Percentiles rank a stretch among this genome's conserved stretches.
These are phyloP conservation scores for Camellia lanceoleosa DNA, from an alignment of 148 eudicot species.

Conservation along the genomic window DNA sequence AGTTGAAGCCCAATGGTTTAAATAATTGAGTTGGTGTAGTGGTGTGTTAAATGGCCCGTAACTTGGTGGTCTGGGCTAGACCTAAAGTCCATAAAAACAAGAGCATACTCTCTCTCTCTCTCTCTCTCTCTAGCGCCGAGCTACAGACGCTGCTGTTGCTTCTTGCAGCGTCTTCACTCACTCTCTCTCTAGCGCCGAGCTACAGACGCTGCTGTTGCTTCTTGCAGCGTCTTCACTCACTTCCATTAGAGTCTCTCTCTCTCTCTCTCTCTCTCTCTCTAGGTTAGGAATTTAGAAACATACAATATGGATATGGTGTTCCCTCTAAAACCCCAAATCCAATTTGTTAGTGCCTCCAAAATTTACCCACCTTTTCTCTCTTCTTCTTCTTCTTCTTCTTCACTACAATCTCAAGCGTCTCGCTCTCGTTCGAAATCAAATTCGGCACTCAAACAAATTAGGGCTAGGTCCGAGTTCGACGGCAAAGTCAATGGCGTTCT, in stretches of 20 bases:
- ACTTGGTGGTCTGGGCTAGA: not conserved
- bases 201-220: not conserved
- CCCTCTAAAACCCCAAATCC: slow-evolving; percentile 23
- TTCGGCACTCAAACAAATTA: slow-evolving; percentile 18
- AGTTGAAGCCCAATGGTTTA: too few relatives aligned
- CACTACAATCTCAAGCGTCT: slow-evolving; percentile 17
- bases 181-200: not conserved
- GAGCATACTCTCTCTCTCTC: not conserved
- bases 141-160: too few relatives aligned
- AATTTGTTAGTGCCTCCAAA: slow-evolving; percentile 12
- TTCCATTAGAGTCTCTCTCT: not conserved
- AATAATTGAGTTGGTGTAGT: too few relatives aligned
- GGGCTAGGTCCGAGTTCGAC: slow-evolving; percentile 57
- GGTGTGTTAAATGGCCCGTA: not conserved
- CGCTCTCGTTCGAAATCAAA: slow-evolving; percentile 21
- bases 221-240: not conserved
- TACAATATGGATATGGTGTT: slow-evolving; percentile 24
- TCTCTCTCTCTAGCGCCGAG: too few relatives aligned
- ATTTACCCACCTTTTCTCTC: slow-evolving; percentile 4
- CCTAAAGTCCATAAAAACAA: not conserved
- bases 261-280: slow-evolving; percentile 8
- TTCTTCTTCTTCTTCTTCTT: slow-evolving; percentile 17
- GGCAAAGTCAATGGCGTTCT: slow-evolving; percentile 70
- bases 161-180: too few relatives aligned
- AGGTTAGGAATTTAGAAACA: not conserved